Percentiles rank a stretch among this genome's conserved stretches.
phyloP scores from a whole-genome alignment of 192 early-diverging fungal species.

The Coemansia sp. region DNA sequence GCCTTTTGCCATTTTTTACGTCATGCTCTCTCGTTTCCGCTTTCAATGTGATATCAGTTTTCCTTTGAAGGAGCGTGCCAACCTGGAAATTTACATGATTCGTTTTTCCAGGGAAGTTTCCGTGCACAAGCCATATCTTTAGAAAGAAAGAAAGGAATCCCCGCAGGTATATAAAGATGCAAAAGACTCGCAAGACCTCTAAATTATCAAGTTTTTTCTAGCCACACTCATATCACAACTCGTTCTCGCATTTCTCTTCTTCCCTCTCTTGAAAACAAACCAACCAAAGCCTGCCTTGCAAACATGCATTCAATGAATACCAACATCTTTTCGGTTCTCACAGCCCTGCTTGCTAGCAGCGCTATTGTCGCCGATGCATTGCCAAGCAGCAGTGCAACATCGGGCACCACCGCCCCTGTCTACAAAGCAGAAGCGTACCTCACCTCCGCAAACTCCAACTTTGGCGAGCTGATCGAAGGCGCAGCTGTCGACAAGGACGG shows the following conservation, averaged over 20 bases:
- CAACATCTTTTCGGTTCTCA: background rate
- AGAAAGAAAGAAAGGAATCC: background rate
- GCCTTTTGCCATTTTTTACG: too few relatives aligned
- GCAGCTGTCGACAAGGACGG: constrained; percentile 56
- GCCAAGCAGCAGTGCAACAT: too few relatives aligned
- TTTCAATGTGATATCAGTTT: background rate
- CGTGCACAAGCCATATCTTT: background rate
- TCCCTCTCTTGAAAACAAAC: background rate
- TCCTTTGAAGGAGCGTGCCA: too few relatives aligned
- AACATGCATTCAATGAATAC: constrained; percentile 5
- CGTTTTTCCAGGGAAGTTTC: constrained; percentile 1
- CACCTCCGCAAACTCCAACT: constrained; percentile 25
- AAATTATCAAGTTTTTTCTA: background rate
- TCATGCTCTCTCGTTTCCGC: background rate
- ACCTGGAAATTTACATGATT: background rate
- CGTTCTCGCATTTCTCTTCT: background rate
- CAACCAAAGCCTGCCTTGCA: background rate
- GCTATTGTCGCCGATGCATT: background rate
- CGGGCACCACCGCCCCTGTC: background rate
- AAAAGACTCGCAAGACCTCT: background rate
- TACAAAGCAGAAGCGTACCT: constrained; percentile 31
- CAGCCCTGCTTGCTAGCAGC: background rate
- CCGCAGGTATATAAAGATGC: background rate
- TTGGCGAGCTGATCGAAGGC: constrained; percentile 58
- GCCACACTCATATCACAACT: background rate